Evolutionary conservation across 345 rosid species (phyloP).

Genomic region (Fremontodendron californicum): DNA sequence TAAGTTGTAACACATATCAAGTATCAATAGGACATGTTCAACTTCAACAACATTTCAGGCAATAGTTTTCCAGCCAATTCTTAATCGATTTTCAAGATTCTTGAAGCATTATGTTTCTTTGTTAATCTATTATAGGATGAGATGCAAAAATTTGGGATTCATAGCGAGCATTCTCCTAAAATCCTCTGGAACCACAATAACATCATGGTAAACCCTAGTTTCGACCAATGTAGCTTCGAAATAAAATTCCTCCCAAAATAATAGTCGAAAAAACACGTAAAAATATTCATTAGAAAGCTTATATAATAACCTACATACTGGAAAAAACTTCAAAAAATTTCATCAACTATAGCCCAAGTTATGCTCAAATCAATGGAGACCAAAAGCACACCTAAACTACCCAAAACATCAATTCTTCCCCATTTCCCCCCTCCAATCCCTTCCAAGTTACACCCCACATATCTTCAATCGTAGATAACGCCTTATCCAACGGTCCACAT

Average conservation of each 20-base stretch:
- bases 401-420: slow-evolving; percentile 1
- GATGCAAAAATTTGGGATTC: not conserved
- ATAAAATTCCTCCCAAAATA: slow-evolving; percentile 22
- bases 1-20: not conserved
- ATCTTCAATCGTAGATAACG: slow-evolving; percentile 42
- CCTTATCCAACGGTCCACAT: slow-evolving; percentile 52
- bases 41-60: not conserved
- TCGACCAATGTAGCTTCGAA: slow-evolving; percentile 50
- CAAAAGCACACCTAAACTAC: slow-evolving; percentile 69
- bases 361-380: slow-evolving; percentile 28
- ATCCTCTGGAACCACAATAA: slow-evolving; percentile 10
- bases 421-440: not conserved
- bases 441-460: not conserved
- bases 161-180: not conserved
- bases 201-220: slow-evolving; percentile 45
- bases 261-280: not conserved
- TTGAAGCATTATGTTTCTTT: not conserved
- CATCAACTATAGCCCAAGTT: slow-evolving; percentile 23
- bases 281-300: slow-evolving; percentile 41
- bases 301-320: slow-evolving; percentile 31
- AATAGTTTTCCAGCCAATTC: not conserved
- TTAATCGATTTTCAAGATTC: not conserved
- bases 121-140: not conserved
- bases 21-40: slow-evolving; percentile 8
- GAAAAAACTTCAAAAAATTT: slow-evolving; percentile 22